Evolutionary conservation across 164 flowering plant species (phyloP), one percentile per base, ranked within the genome.

Genomic region (Chimonanthus praecox): DNA sequence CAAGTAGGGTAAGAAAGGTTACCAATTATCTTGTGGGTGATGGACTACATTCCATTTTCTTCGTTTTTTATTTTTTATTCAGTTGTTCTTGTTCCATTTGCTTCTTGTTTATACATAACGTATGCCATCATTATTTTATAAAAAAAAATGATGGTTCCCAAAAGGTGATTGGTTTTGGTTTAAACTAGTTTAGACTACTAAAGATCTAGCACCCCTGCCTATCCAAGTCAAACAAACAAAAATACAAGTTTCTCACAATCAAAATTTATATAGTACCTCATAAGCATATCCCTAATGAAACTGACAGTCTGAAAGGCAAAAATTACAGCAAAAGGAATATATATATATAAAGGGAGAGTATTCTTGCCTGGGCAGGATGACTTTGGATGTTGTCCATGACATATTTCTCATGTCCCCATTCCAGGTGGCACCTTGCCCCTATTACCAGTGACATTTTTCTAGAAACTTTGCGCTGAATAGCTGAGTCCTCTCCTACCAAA

Each of bases 321-420:
- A 54, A 5, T 16, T 16, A 54, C 60, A 54, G 49, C 18, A 15
- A 44, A 68, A 48, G 9, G 68, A 2, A n/a, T n/a, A 66, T 43
- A 43, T 6, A 45, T 8, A 66, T 43, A 45, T 16, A 8, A 7
- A 11, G 44, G 48, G 47, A 47, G 6, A 18, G 48, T 16, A 16
- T 46, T 74, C 79, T 71, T 43, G 91, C 99, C 90, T 93, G 99
- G 21, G 93, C 87, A 77, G 98, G 98, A 79, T 93, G 97, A 85
- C 89, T 88, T 79, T 95, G 97, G 74, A 93, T 95, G 3, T 90
- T 90, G 73, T 95, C 99, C 82, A 90, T 79, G 45, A 95, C 82
- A 80, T 89, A 87, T 75, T 90, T 95, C 78, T 90, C 97, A 85
- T 95, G 99, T 16, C 99, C 99, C 90, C 89, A 83, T 80, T 95